These are phyloP conservation scores for Groenewaldozyma salmanticensis DNA, from an alignment of 805 yeast genomes.

Conservation along the genomic window DNA sequence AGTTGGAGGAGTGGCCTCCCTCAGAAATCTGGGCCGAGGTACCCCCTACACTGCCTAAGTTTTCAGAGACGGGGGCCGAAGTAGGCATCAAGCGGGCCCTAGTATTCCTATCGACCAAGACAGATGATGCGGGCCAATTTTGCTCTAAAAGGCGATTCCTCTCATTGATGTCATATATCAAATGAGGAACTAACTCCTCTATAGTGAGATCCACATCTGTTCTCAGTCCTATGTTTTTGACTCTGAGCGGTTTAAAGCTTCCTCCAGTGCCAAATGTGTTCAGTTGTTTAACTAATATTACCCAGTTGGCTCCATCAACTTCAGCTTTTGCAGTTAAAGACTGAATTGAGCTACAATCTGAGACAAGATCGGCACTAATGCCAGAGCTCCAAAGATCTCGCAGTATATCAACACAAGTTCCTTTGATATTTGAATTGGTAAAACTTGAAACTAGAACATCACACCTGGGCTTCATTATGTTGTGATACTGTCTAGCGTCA, in stretches of 20 bases:
- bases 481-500: neutral
- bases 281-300: slow-evolving; percentile 69
- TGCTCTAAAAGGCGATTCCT: neutral
- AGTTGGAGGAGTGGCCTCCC: neutral
- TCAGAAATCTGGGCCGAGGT: neutral
- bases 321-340: slow-evolving; percentile 57
- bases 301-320: slow-evolving; percentile 63
- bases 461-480: slow-evolving; percentile 46
- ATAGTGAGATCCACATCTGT: slow-evolving; percentile 65
- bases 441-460: slow-evolving; percentile 73
- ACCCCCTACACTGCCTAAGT: neutral
- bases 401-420: slow-evolving; percentile 55
- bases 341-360: slow-evolving; percentile 38
- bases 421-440: slow-evolving; percentile 44
- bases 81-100: neutral
- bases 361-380: slow-evolving; percentile 62
- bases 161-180: slow-evolving; percentile 26
- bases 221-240: slow-evolving; percentile 51
- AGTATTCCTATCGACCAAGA: neutral
- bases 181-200: slow-evolving; percentile 48
- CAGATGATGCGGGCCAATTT: neutral
- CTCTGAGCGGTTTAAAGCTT: slow-evolving; percentile 65
- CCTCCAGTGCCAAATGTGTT: slow-evolving; percentile 31
- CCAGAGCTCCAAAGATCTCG: slow-evolving; percentile 63
- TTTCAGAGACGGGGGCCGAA: neutral